Evolutionary conservation across 305 asterid species (phyloP), one percentile per base, ranked within the genome.

Genomic region (Plantago rigida): DNA sequence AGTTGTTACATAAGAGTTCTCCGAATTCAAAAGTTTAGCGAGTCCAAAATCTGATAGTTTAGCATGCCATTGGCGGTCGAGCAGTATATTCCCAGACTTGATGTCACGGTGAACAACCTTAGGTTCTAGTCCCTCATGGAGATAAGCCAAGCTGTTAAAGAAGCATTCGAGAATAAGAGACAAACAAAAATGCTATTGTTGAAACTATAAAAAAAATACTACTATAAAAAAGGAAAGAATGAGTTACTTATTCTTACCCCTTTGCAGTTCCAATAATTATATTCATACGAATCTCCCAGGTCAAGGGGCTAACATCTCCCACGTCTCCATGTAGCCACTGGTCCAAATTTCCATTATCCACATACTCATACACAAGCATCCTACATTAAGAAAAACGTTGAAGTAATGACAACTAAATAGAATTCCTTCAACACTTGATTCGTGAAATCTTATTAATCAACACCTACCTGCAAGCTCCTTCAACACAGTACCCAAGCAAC

Each of bases 281-380:
- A 54, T 78, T 84, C 78, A 86, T 69, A 26, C 91, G 86, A 28
- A 75, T 73, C 52, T 86, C 85, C 92, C 95, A 86, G 17, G 92
- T 80, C 69, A 86, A 73, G 63, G 92, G 89, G 66, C 95, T 84
- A 41, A 79, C 72, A 51, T 86, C 84, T 26, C 88, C 88, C 13
- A 86, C 94, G 56, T 86, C 91, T 50, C 94, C 94, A 51, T 86
- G 94, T 64, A 86, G 75, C 94, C 94, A 86, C 52, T 86, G 94
- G 70, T 86, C 94, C 75, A 86, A 73, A 69, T 77, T 86, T 54
- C 94, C 94, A 58, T 79, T 83, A 51, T 86, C 85, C 56, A 86
- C 85, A 56, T 83, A 86, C 59, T 86, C 94, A 57, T 86, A 86
- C 61, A 86, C 92, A 51, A 86, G 87, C 94, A 86, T 86, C 81